Evolutionary conservation across 805 yeast species (phyloP), one percentile per base, ranked within the genome.

Genomic region (Candida broadrunensis): DNA sequence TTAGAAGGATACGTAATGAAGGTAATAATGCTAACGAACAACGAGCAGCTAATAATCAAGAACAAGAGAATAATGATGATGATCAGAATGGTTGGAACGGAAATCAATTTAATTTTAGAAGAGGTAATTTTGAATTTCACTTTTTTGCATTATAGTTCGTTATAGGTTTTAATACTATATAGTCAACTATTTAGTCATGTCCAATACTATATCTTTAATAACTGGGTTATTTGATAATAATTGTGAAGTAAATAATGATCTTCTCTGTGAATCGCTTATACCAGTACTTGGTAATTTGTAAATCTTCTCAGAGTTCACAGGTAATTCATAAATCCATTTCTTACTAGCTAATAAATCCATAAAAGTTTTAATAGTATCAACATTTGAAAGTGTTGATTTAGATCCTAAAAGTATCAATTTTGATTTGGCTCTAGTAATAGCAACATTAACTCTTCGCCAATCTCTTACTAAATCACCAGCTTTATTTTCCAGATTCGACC

Each of bases 381-480:
- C 73, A 19, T 65, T 67, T 21, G 66, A 60, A 47, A 88, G 63
- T 0, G 96, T 85, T 8, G 67, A 64, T 40, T 71, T 72, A 1
- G 96, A 87, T 0, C 99, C 99, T 27, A 93, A 65, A 14, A 93
- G 78, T 13, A 93, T 76, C 33, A 95, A 72, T 60, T 93, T 93
- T 16, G 85, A 75, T 56, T 79, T 81, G 0, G 99, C 91, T 47
- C 99, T 72, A 0, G 98, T 93, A 57, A 93, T 83, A 0, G 97
- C 95, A 26, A 93, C 99, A 61, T 93, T 93, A 35, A 93, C 77
- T 44, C 99, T 75, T 47, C 97, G 72, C 90, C 97, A 84, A 52
- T 93, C 98, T 46, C 76, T 79, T 33, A 93, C 65, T 33, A 93
- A 68, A 21, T 85, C 85, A 0, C 98, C 98, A 1, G 86, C 81